phyloP scores from a whole-genome alignment of 331 rosid species.

The Malus hybrid region DNA sequence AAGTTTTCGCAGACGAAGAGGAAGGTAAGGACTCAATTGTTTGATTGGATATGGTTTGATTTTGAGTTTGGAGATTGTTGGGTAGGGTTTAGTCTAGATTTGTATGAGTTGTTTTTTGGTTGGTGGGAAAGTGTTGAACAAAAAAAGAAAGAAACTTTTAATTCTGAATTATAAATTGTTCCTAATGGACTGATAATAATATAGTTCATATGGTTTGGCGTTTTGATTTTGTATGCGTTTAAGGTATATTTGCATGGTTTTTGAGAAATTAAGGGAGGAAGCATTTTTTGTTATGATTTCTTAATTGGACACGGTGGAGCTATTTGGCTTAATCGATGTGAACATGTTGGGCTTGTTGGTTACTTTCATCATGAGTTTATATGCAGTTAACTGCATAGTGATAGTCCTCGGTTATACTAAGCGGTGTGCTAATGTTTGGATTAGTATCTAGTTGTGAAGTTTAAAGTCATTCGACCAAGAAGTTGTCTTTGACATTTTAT shows the following conservation, averaged over 20 bases:
- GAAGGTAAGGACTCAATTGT: conserved; percentile 39
- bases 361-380: not conserved
- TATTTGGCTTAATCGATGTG: not conserved
- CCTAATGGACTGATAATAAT: not conserved
- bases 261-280: not conserved
- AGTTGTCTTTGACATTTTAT: not conserved
- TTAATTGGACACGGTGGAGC: not conserved
- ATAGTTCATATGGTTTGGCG: not conserved
- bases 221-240: not conserved
- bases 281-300: not conserved
- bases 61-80: not conserved
- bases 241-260: not conserved
- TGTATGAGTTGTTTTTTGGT: not conserved
- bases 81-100: not conserved
- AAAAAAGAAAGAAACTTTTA: not conserved
- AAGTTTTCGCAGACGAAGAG: conserved; percentile 47
- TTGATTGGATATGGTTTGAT: not conserved
- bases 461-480: not conserved
- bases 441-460: not conserved
- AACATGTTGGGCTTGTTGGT: not conserved
- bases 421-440: not conserved
- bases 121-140: not conserved
- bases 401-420: not conserved
- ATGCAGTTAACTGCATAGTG: not conserved
- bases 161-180: not conserved